Evolutionary conservation across 2,329 filamentous ascomycete species (phyloP).

Genomic region (Aspergillus sp.): DNA sequence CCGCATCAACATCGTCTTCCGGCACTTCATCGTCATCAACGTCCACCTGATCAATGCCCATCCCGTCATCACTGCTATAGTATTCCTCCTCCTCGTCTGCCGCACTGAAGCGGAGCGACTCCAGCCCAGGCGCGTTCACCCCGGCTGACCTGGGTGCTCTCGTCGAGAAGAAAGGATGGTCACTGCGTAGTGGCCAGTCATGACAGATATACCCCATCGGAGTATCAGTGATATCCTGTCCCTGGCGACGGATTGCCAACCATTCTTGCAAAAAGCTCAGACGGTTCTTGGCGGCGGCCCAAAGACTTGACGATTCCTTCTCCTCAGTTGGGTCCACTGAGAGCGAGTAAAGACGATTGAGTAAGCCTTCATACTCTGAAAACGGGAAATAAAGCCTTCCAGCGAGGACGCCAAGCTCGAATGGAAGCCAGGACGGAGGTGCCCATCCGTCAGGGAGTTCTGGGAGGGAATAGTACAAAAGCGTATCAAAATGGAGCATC

Average conservation of each 20-base stretch:
- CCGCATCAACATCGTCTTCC: background rate
- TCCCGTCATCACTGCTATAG: constrained; percentile 10
- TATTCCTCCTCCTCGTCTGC: constrained; percentile 4
- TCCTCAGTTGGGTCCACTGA: background rate
- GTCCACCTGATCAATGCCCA: background rate
- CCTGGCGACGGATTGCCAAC: constrained; percentile 32
- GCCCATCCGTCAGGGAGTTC: constrained; percentile 40
- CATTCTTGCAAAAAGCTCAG: constrained; percentile 36
- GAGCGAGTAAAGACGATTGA: background rate
- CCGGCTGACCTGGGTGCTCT: background rate
- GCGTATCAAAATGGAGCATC: constrained; percentile 60
- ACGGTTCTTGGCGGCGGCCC: constrained; percentile 9
- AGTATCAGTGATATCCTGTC: constrained; percentile 36
- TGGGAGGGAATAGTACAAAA: constrained; percentile 57
- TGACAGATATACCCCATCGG: constrained; percentile 38
- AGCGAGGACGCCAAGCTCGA: constrained; percentile 61
- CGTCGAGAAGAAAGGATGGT: constrained; percentile 29
- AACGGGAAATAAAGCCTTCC: constrained; percentile 57
- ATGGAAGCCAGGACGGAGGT: constrained; percentile 54
- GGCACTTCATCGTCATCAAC: background rate
- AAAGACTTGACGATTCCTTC: constrained; percentile 4
- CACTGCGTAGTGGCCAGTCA: constrained; percentile 23
- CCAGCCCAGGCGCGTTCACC: background rate
- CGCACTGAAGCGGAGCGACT: background rate
- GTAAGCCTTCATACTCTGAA: constrained; percentile 21